Conservation (phyloP, 2,329 filamentous ascomycete species). For the Microdochium bolleyi region DNA sequence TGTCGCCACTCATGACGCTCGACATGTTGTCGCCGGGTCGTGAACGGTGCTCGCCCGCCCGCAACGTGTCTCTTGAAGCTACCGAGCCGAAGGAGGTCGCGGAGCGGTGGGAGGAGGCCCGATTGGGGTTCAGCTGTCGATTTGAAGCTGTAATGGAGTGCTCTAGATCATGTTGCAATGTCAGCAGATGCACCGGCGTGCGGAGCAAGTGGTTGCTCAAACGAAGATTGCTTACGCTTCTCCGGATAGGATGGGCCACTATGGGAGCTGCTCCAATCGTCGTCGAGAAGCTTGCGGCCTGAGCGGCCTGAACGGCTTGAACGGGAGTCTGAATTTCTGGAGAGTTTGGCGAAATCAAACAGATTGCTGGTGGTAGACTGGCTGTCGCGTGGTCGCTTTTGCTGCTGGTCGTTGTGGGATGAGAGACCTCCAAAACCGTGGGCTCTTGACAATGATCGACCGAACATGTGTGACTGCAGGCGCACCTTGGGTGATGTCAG, state of each 20-base stretch:
- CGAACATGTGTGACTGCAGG: conserved; percentile 30
- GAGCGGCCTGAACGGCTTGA: conserved; percentile 16
- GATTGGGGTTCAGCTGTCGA: conserved; percentile 18
- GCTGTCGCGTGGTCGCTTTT: conserved; percentile 26
- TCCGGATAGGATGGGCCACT: conserved; percentile 26
- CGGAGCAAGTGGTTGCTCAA: not conserved
- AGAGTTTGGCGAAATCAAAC: conserved; percentile 15
- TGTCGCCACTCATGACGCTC: conserved; percentile 65
- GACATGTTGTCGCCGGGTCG: conserved; percentile 40
- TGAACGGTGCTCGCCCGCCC: conserved; percentile 8
- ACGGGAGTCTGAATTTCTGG: conserved; percentile 28
- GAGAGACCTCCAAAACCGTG: conserved; percentile 17
- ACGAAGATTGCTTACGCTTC: conserved; percentile 26
- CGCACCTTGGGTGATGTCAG: conserved; percentile 6
- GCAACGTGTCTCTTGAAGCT: conserved; percentile 25
- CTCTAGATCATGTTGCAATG: conserved; percentile 19
- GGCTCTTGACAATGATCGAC: conserved; percentile 31
- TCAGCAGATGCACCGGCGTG: conserved; percentile 10
- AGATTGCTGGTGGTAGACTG: conserved; percentile 12
- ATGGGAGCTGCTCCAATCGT: conserved; percentile 15
- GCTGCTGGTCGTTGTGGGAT: conserved; percentile 14
- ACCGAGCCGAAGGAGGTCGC: conserved; percentile 25
- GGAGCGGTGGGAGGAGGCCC: conserved; percentile 30
- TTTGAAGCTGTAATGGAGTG: conserved; percentile 27
- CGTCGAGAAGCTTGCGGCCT: conserved; percentile 10